Conservation (phyloP, 768 basidiomycete genomes). For the Inosperma sp. region DNA sequence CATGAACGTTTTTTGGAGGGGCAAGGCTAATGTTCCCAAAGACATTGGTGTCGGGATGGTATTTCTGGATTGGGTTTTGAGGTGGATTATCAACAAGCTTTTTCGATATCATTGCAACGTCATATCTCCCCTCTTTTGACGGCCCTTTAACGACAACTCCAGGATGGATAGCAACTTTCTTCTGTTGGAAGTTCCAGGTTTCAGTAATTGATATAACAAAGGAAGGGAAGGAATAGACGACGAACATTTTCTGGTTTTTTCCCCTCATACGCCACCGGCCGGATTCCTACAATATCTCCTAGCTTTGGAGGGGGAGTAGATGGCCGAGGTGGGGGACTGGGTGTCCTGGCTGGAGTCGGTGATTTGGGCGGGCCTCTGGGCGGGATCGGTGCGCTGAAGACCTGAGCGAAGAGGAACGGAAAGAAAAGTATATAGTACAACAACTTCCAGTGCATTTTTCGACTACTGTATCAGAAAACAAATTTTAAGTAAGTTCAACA, state of each 20-base stretch:
- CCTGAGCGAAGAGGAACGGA: not conserved
- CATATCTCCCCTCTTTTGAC: not conserved
- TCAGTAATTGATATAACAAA: not conserved
- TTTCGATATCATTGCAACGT: constrained; percentile 9
- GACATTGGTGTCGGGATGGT: not conserved
- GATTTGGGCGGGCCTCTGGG: too few species aligned
- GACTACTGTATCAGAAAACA: not conserved
- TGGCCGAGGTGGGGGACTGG: too few species aligned
- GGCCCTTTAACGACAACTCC: constrained; percentile 5
- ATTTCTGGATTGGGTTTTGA: not conserved
- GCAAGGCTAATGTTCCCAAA: constrained; percentile 1
- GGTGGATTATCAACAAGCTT: constrained; percentile 1
- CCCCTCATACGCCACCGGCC: not conserved
- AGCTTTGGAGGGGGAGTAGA: not conserved
- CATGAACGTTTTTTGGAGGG: not conserved
- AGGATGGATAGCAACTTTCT: constrained; percentile 1
- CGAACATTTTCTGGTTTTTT: not conserved
- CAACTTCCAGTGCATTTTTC: not conserved
- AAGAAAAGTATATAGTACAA: not conserved
- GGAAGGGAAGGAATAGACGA: not conserved
- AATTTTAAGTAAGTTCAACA: not conserved
- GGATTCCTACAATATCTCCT: constrained; percentile 3
- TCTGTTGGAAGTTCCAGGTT: not conserved
- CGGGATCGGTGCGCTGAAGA: not conserved
- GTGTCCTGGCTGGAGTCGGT: too few species aligned